Evolutionary conservation across 257 asterid species (phyloP), one percentile per base, ranked within the genome.

Genomic region (Perilla frutescens): DNA sequence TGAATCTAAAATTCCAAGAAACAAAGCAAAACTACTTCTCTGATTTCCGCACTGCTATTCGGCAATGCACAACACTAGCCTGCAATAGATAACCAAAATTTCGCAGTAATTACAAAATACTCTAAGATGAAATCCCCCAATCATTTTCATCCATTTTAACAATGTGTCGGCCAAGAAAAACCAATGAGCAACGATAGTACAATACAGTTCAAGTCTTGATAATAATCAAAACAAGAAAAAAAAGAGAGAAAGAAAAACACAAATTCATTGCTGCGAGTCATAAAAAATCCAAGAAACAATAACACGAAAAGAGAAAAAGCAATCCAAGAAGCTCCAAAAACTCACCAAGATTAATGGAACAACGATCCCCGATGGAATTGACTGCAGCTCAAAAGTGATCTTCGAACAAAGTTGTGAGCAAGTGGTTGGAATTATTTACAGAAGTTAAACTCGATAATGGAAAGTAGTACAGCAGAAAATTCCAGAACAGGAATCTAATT

Each of bases 361-460:
- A 6, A 64, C 1, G 50, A 8, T 69, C 7, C 43, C 56, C 74
- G 56, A 66, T 4, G 10, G 34, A 68, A 67, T 29, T n/a, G 70
- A 49, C 55, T 7, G 59, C 81, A 76, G 72, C 75, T 70, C 4
- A 60, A 45, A 49, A 75, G 66, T 69, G 80, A 73, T 73, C 45
- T 68, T 26, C 0, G 68, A 49, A 32, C 50, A 62, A 68, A 61
- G 50, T 62, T 8, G 53, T 1, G 65, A 73, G 71, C 80, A 65
- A 53, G 73, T 58, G 54, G 70, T 51, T 13, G 71, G 58, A 34
- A 37, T 72, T 72, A 74, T 57, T 31, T 32, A 62, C 70, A 47
- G 53, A 47, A 47, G 73, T 53, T 32, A 72, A 72, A 62, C 55
- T 76, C 77, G 68, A 69, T 77, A 76, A 49, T 43, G 84, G 37